Base-by-base conservation (phyloP, 2,329 filamentous ascomycete species). In the Pseudogymnoascus sp. region DNA sequence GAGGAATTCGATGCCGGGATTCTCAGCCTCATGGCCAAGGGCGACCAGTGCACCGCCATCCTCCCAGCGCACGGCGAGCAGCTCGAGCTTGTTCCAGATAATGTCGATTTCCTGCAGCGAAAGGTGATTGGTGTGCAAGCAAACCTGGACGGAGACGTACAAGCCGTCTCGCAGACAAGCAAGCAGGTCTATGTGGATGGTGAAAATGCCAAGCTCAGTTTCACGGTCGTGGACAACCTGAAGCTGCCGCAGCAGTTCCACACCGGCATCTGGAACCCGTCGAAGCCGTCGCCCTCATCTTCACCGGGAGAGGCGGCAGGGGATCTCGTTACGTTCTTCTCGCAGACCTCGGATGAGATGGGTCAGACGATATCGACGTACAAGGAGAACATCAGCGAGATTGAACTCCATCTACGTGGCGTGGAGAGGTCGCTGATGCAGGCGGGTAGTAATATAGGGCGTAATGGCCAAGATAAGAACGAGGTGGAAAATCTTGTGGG, bases 1-100 rank as follows among this genome's bases (percentile, higher is more conserved):
- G 85, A 90, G 66, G 77, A 81, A 9, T 85, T 96, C 67, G 93
- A 99, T 75, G 83, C 84, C 64, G 85, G 88, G 67, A 93, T 99
- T 69, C 85, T 91, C 70, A 82, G 83, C 62, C 91, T 95, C 72
- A 92, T 96, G 71, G 82, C 83, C 64, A 88, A 88, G 75, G 88
- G 90, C 72, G 85, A 89, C 68, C 85, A 96, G 68, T 87, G 93
- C 64, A 87, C 90, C 66, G 84, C 85, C 17, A 87, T 90, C 62
- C 78, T 89, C 38, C 83, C 84, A 1, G 77, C 77, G 3, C 85
- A 91, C 69, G 83, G 84, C 10, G 78, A 83, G 38, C 83, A 86
- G 33, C 81, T 92, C 60, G 80, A 84, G 59, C 84, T 82, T 46
- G 80, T 96, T 33, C 81, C 83, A 2, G 82, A 82, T 23, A 87